Base-by-base conservation (phyloP, 345 rosid genomes). In the Brassica nigra region DNA sequence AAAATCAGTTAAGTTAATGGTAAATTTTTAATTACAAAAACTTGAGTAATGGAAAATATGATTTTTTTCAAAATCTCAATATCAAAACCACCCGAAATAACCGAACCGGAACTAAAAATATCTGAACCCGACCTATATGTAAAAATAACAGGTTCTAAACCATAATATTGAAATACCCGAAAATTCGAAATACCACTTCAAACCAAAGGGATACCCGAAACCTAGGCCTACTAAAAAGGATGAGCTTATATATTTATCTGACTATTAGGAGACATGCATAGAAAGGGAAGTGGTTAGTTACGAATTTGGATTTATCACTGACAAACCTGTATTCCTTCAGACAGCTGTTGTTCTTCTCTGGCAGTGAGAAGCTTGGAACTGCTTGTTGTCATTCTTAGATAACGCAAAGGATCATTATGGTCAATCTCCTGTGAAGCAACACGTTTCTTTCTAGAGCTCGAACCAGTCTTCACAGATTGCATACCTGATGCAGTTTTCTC, bases 271-370 rank as follows among this genome's bases (percentile, higher is more conserved):
- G 66, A 18, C 27, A 11, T 23, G 29, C 12, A 4, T 8, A 75
- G 27, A 75, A 59, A 68, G 18, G 29, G 42, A 61, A 70, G 71
- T 47, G 15, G 34, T 3, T 44, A 12, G 15, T 44, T 44, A 3
- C 9, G 14, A 39, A 39, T 64, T 71, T 64, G 37, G 66, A 63
- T 44, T 73, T 73, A 34, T 33, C 3, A 57, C 33, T 57, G 70
- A 69, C 82, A 54, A 57, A 95, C 99, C 97, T 95, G 99, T 90
- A 95, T 91, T 81, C 96, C 98, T 78, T 75, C 91, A 57, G 98
- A 95, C 69, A 91, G 84, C 73, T 87, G 84, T 20, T 80, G 61
- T 82, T 95, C 99, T 87, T 95, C 99, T n/a, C 82, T 81, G 76
- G 88, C 86, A 77, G 94, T 88, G 67, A 95, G 99, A 84, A 92